phyloP scores from a whole-genome alignment of 2,329 filamentous ascomycete species.

The Colletotrichum sp. region DNA sequence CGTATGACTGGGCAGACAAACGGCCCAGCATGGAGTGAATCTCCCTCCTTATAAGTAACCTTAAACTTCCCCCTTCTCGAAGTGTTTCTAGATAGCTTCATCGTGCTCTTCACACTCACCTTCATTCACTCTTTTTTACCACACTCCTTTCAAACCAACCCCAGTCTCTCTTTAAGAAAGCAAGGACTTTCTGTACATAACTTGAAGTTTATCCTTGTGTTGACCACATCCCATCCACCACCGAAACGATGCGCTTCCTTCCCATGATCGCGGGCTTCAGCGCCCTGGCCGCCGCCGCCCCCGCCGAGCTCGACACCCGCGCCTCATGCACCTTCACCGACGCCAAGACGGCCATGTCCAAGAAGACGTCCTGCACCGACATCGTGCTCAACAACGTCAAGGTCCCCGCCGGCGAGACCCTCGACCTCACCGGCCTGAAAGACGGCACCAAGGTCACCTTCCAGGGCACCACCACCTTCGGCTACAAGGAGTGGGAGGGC shows the following conservation, averaged over 20 bases:
- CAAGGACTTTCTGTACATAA: not conserved
- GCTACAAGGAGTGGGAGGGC: conserved; percentile 68
- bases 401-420: conserved; percentile 62
- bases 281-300: conserved; percentile 28
- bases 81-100: not conserved
- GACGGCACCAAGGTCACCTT: conserved; percentile 59
- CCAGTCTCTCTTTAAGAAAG: not conserved
- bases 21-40: not conserved
- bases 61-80: not conserved
- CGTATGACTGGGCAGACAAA: not conserved
- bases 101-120: conserved; percentile 8
- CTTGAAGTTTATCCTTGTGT: not conserved
- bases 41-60: not conserved
- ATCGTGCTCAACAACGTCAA: conserved; percentile 58
- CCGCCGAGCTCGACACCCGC: conserved; percentile 21
- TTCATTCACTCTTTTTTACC: conserved; percentile 5
- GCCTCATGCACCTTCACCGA: conserved; percentile 59
- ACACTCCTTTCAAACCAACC: not conserved
- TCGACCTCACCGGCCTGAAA: conserved; percentile 60
- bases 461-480: conserved; percentile 68
- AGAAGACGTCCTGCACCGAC: conserved; percentile 57
- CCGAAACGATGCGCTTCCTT: conserved; percentile 7
- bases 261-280: conserved; percentile 25
- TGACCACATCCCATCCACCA: not conserved
- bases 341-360: conserved; percentile 48